Evolutionary conservation across 2,329 filamentous ascomycete species (phyloP), one percentile per base, ranked within the genome.

Genomic region (Dactylonectria estremocensis): DNA sequence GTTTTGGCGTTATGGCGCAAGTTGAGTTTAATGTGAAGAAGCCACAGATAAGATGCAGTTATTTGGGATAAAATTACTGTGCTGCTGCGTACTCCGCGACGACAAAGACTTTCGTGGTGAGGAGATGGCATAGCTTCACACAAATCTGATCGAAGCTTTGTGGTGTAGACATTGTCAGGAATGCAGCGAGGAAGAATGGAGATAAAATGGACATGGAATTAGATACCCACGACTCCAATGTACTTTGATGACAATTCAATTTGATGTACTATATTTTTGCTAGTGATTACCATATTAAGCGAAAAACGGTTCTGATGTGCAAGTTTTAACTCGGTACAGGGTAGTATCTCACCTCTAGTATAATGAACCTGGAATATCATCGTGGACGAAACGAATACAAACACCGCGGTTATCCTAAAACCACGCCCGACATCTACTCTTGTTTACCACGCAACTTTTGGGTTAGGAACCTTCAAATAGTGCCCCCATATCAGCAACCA

Each of bases 1-100:
- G 63, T 74, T 76, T 53, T 40, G 72, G 73, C 70, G 73, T 68
- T 59, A 67, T 59, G 65, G 61, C 61, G 66, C 46, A 52, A 49
- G 66, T 57, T 57, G 52, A 49, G 52, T 61, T 68, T 28, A 22
- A 45, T 60, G 3, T 18, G 59, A 46, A 54, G n/a, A 31, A 46
- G 60, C 45, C 33, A 20, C 22, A n/a, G 24, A 22, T 45, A 63
- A 43, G 33, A 46, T n/a, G 8, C 35, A 20, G n/a, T 57, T 46
- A 52, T 11, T 28, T 48, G 54, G 52, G 64, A 61, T 50, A 61
- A 49, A 52, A 54, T 5, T 48, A 28, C 24, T 50, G 28, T 54
- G 53, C 46, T 13, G 20, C 31, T 37, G 35, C 18, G 37, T 53
- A 9, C 16, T 61, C 52, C 56, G 13, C 37, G 13, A 48, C 46